Evolutionary conservation across 306 rosid genomes (phyloP).

Genomic region (Cucurbita ficifolia): DNA sequence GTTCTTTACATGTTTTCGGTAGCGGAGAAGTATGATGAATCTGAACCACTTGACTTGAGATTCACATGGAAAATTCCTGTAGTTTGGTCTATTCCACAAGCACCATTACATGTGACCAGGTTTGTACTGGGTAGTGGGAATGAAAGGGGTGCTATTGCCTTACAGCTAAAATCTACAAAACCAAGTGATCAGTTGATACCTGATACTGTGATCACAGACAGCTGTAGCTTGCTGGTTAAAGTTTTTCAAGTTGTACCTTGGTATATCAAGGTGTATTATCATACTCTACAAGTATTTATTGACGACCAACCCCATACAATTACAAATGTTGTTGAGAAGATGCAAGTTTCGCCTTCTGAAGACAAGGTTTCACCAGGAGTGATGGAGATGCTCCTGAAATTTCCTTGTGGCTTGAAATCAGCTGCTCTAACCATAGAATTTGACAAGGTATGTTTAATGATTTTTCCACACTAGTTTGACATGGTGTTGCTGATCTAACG

Average conservation of each 20-base stretch:
- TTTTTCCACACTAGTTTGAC: not conserved
- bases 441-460: slow-evolving; percentile 49
- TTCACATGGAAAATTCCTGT: slow-evolving; percentile 64
- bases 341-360: slow-evolving; percentile 77
- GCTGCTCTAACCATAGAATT: slow-evolving; percentile 60
- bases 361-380: slow-evolving; percentile 83
- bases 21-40: slow-evolving; percentile 28
- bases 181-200: slow-evolving; percentile 21
- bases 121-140: slow-evolving; percentile 88
- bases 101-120: slow-evolving; percentile 74
- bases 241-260: slow-evolving; percentile 95
- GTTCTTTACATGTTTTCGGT: slow-evolving; percentile 50
- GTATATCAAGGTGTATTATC: slow-evolving; percentile 87
- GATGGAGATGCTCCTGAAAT: slow-evolving; percentile 61
- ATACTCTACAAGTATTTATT: slow-evolving; percentile 51
- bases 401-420: slow-evolving; percentile 74
- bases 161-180: slow-evolving; percentile 59
- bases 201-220: slow-evolving; percentile 22
- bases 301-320: slow-evolving; percentile 39
- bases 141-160: slow-evolving; percentile 89
- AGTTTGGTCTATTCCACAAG: slow-evolving; percentile 58
- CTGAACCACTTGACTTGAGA: slow-evolving; percentile 59
- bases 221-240: slow-evolving; percentile 56
- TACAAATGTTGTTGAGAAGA: slow-evolving; percentile 45
- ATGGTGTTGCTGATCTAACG: not conserved